Conservation (phyloP, 768 basidiomycete species). For the Kwoniella pini region DNA sequence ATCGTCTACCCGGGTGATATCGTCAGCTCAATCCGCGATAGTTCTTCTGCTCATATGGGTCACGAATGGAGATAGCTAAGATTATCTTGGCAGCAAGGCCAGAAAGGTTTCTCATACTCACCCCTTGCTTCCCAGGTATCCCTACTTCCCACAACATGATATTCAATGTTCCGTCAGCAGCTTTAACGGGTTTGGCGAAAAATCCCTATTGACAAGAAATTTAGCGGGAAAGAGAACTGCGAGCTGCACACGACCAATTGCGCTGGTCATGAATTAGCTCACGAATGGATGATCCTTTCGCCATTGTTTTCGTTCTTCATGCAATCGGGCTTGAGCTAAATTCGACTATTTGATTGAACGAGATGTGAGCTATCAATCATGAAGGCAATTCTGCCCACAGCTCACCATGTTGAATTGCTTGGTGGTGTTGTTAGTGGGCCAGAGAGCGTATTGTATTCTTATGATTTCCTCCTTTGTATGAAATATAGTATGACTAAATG, state of each 20-base stretch:
- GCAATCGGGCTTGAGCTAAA: conserved; percentile 70
- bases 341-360: conserved; percentile 25
- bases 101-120: conserved; percentile 60
- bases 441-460: too few relatives aligned
- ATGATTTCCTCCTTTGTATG: too few relatives aligned
- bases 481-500: too few relatives aligned
- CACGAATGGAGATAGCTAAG: neutral
- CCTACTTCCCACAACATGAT: conserved; percentile 98
- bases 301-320: conserved; percentile 99
- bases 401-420: conserved; percentile 5
- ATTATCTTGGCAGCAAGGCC: too few relatives aligned
- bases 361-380: neutral
- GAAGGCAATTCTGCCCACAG: neutral
- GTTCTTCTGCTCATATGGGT: neutral
- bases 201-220: conserved; percentile 73
- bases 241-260: too few relatives aligned
- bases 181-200: conserved; percentile 90
- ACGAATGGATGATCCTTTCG: conserved; percentile 98
- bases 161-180: conserved; percentile 89
- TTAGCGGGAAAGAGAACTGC: too few relatives aligned
- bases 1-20: conserved; percentile 66
- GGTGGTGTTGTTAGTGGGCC: too few relatives aligned
- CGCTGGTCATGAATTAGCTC: too few relatives aligned
- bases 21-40: conserved; percentile 14
- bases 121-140: conserved; percentile 87